Evolutionary conservation across 2,329 filamentous ascomycete species (phyloP).

Genomic region (Trichoderma sp.): DNA sequence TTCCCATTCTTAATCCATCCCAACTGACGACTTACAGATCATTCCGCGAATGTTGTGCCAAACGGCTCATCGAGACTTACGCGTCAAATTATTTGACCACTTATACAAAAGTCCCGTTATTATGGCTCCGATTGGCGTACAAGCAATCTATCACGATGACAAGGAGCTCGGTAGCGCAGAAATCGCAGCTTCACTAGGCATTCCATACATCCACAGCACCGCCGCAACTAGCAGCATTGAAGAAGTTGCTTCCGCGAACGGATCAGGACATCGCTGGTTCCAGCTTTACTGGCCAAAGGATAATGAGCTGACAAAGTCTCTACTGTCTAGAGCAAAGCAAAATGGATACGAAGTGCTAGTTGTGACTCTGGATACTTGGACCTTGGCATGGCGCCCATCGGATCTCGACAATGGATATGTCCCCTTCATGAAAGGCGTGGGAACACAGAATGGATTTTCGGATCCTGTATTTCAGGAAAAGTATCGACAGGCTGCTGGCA

Average conservation of each 20-base stretch:
- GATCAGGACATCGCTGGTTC: background rate
- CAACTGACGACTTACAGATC: background rate
- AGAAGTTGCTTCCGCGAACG: background rate
- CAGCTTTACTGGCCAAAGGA: background rate
- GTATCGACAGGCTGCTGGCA: background rate
- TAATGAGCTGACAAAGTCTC: background rate
- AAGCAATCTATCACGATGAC: background rate
- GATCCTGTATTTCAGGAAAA: background rate
- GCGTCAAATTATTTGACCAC: background rate
- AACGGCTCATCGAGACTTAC: background rate
- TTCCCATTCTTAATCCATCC: rapidly evolving
- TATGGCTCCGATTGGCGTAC: background rate
- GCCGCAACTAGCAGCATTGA: background rate
- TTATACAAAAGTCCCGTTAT: background rate
- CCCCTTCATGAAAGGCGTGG: background rate
- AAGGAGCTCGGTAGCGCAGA: background rate
- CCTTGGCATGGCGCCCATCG: background rate
- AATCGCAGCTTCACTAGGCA: background rate
- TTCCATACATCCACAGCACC: background rate
- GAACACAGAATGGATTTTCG: background rate
- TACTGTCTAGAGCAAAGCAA: background rate
- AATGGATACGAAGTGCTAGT: background rate
- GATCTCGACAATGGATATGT: background rate
- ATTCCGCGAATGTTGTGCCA: background rate
- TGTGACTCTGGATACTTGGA: background rate